Base-by-base conservation (phyloP, 371 early-diverging fungal species). In the Mucor indicus region DNA sequence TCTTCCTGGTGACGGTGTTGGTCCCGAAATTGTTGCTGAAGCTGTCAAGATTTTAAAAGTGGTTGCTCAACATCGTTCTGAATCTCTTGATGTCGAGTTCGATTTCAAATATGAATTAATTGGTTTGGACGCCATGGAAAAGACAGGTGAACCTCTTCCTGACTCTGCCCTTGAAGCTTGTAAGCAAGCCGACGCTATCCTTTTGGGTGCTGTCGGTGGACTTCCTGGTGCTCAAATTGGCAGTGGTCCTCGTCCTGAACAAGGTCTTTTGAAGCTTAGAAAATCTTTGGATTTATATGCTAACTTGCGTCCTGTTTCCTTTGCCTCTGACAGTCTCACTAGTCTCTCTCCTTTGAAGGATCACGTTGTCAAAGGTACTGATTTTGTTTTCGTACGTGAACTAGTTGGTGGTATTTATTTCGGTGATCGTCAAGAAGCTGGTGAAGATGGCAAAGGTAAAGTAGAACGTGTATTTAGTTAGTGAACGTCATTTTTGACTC, bases 321-420 rank as follows among this genome's bases (percentile, higher is more conserved):
- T 98, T 75, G 91, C 96, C 19, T 90, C 92, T 15, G 82, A 89
- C n/a, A 69, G 87, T 20, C 75, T 96, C 54, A 69, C 89, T 20
- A 67, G 84, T 49, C 69, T 83, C 57, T 92, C 92, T 19, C 97
- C 98, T 16, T 75, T 98, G 57, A 93, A 92, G 68, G 89, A 87
- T 57, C 88, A 90, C 24, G 76, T 93, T 42, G 95, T 93, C 38
- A 72, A 89, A 55, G 95, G 90, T 16, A 87, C 90, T 32, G 86
- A 93, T 45, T 94, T 94, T 67, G 86, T 89, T 23, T 86, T 96
- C 63, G 83, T 98, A 15, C 84, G 98, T 39, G 98, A 98, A 76
- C 79, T 98, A 50, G 90, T 92, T 4, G 95, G 97, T 53, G 98
- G 98, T 40, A 90, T 96, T 60, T 98, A 98, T 80, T 98, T 96